A percentile compares a stretch with the other conserved stretches of the same genome.
These are phyloP conservation scores for Hansenula sp. DNA, from an alignment of 1,139 yeast species.

Conservation along the genomic window DNA sequence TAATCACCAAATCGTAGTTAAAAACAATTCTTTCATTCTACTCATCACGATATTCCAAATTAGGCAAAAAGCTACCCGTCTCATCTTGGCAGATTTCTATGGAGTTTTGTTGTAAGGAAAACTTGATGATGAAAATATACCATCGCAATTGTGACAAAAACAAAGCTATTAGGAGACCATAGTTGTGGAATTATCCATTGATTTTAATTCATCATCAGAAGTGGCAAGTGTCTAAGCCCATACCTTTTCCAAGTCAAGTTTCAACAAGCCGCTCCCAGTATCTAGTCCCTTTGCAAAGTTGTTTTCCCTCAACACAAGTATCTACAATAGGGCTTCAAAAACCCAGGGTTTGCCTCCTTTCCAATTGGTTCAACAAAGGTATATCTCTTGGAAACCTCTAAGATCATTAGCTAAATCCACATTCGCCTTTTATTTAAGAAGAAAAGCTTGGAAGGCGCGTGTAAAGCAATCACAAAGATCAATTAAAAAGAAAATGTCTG, in stretches of 20 bases:
- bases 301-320: neutral
- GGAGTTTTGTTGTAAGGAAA: too few species aligned
- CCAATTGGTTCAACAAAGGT: neutral
- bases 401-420: neutral
- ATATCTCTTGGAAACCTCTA: neutral
- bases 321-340: neutral
- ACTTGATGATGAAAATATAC: too few species aligned
- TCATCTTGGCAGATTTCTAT: neutral
- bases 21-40: neutral
- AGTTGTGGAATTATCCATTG: too few species aligned
- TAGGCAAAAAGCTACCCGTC: neutral
- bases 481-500: conserved; percentile 42
- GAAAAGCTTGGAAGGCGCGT: neutral
- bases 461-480: conserved; percentile 22
- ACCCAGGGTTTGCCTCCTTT: neutral
- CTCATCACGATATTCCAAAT: too few species aligned
- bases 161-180: too few species aligned
- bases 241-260: too few species aligned
- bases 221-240: too few species aligned
- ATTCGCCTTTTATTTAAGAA: neutral
- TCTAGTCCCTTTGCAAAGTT: too few species aligned
- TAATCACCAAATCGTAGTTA: too few species aligned
- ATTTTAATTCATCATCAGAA: too few species aligned
- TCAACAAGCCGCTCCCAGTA: too few species aligned
- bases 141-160: too few species aligned